A percentile compares a stretch with the other conserved stretches of the same genome.
Conservation (phyloP, 2,329 filamentous ascomycete genomes). For the Pseudogymnoascus sp. region DNA sequence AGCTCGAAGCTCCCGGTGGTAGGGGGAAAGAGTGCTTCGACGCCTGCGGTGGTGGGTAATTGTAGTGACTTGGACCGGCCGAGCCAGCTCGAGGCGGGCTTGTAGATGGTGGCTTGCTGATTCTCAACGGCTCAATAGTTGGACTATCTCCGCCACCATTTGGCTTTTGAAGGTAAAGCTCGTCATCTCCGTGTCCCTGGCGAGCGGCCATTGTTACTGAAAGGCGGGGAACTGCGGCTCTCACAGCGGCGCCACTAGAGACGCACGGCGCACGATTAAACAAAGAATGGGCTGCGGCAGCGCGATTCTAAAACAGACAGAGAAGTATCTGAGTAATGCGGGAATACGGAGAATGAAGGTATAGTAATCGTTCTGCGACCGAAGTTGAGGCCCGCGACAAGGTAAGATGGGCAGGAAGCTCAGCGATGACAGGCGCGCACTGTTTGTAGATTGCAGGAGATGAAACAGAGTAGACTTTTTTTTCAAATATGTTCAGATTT, state of each 20-base stretch:
- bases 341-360: constrained; percentile 13
- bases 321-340: neutral
- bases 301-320: neutral
- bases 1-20: constrained; percentile 62
- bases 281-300: neutral
- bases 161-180: constrained; percentile 65
- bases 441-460: constrained; percentile 16
- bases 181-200: constrained; percentile 65
- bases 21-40: constrained; percentile 54
- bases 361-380: constrained; percentile 23
- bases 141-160: constrained; percentile 54
- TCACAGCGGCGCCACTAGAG: constrained; percentile 2
- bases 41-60: constrained; percentile 40
- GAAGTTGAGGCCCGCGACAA: constrained; percentile 15
- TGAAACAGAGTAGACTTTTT: constrained; percentile 15
- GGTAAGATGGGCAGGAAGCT: constrained; percentile 14
- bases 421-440: constrained; percentile 16
- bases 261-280: neutral
- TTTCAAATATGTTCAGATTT: constrained; percentile 13
- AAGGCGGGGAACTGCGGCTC: constrained; percentile 1
- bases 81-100: constrained; percentile 36
- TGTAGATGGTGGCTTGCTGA: constrained; percentile 69
- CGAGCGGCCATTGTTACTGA: constrained; percentile 26
- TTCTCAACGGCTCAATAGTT: constrained; percentile 74
- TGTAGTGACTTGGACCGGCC: constrained; percentile 34